Base-by-base conservation (phyloP, 2,329 filamentous ascomycete genomes). In the Sporothrix globosa region DNA sequence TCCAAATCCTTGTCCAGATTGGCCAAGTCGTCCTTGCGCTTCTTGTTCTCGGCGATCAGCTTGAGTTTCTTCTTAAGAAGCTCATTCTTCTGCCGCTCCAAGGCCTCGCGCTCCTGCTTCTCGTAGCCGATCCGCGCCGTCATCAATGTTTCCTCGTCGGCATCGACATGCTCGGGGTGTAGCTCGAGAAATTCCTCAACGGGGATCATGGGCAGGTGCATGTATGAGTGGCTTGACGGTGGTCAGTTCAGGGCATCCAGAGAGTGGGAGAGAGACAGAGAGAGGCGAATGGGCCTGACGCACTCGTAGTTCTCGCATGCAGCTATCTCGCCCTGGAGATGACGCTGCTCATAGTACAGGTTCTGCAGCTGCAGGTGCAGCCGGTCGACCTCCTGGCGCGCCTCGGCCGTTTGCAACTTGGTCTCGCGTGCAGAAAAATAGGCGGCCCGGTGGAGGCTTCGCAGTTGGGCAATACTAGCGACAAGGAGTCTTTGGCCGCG, bases 341-440 rank as follows among this genome's bases (percentile, higher is more conserved):
- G 93, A 69, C 92, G 86, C 82, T 98, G 94, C 80, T 99, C 95
- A 78, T 99, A 99, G 79, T 96, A 96, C 9, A 99, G 83, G 77
- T 99, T 99, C 81, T 98, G 95, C 69, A 99, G 85, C 77, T 97
- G 92, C 50, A 99, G 85, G 78, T 98, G 94, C 72, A 99, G 84
- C 66, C 90, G 88, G 78, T 99, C 96, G 74, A 98, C 93, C 80
- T 97, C 93, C 76, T 95, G 92, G 65, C 94, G 89, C 65, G 91
- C 92, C 79, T 97, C 93, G 41, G 92, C 91, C 0, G 96, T 98
- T 75, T 88, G 84, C 68, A 91, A 85, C 79, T 98, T 98, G 17
- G 94, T 97, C 75, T 93, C 89, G 74, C 96, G 89, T 41, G 93
- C 92, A 41, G 88, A 86, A 75, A 97, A 86, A 74, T 94, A 89